phyloP scores from a whole-genome alignment of 2,329 filamentous ascomycete genomes.

The Neonectria punicea region DNA sequence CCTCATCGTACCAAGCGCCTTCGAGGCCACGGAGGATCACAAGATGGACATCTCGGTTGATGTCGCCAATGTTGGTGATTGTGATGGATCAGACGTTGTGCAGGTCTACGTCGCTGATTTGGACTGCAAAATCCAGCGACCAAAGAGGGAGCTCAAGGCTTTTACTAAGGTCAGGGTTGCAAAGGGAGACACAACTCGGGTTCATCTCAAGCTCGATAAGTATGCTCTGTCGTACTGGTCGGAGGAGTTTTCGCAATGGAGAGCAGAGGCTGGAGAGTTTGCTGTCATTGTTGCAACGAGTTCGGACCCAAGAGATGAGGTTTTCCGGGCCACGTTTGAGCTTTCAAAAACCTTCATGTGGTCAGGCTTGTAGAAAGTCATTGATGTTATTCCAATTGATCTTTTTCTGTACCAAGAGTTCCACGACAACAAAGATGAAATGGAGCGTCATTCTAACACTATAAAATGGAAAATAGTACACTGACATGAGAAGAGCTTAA shows the following conservation, averaged over 20 bases:
- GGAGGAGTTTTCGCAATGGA: constrained; percentile 8
- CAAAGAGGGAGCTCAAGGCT: constrained; percentile 15
- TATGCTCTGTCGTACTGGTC: constrained; percentile 20
- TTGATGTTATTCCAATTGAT: no score
- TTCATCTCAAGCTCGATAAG: constrained; percentile 1
- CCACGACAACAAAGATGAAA: no score
- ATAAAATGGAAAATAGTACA: no score
- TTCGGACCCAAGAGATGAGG: constrained; percentile 8
- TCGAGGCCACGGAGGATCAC: background rate
- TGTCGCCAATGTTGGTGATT: background rate
- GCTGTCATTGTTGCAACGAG: constrained; percentile 7
- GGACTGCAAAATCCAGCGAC: background rate
- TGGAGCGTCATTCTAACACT: no score
- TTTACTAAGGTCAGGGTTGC: constrained; percentile 2
- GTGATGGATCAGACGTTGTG: constrained; percentile 11
- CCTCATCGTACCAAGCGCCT: background rate
- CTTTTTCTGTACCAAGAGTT: no score
- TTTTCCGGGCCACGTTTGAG: background rate
- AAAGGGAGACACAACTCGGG: background rate
- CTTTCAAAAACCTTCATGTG: background rate
- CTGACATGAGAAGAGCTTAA: no score
- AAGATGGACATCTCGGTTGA: constrained; percentile 1
- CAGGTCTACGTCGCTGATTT: constrained; percentile 8
- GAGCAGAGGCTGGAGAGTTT: constrained; percentile 10
- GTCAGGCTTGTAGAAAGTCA: background rate